Percentiles rank a stretch among this genome's conserved stretches.
phyloP scores from a whole-genome alignment of 169 alveolate species.

The Plasmodium coatneyi region DNA sequence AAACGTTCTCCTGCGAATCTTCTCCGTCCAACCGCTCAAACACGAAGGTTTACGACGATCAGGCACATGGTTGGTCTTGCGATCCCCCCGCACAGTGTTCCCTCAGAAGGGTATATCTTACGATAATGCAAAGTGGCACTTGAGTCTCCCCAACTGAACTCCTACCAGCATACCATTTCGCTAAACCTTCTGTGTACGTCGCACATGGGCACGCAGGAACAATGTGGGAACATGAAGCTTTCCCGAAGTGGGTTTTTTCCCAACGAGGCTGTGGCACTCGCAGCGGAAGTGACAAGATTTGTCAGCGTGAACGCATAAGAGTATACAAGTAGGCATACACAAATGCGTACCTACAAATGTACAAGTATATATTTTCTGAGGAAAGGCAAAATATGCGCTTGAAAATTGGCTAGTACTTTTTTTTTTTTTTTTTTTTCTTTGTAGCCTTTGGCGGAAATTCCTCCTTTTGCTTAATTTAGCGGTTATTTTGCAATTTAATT shows the following conservation, averaged over 20 bases:
- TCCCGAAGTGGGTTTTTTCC: not conserved
- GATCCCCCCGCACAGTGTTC: not conserved
- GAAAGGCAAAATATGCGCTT: not conserved
- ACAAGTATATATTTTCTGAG: not conserved
- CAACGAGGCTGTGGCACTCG: not conserved
- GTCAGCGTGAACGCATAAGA: not conserved
- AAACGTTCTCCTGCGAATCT: not conserved
- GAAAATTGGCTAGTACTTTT: not conserved
- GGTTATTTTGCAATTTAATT: not conserved
- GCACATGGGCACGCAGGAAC: not conserved
- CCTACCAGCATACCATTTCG: not conserved
- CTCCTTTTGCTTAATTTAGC: not conserved
- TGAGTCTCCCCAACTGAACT: not conserved
- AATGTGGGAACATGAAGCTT: not conserved
- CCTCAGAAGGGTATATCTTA: not conserved
- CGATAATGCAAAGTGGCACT: not conserved
- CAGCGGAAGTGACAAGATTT: not conserved
- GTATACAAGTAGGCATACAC: not conserved
- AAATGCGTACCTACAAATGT: not conserved
- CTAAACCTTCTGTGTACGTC: not conserved
- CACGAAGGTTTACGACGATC: not conserved
- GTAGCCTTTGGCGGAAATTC: not conserved
- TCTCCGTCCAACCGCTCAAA: not conserved
- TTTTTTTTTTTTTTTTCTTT: not conserved
- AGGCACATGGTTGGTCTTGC: not conserved